phyloP scores from a whole-genome alignment of 2,329 filamentous ascomycete species.

The Paecilomyces fulvus region DNA sequence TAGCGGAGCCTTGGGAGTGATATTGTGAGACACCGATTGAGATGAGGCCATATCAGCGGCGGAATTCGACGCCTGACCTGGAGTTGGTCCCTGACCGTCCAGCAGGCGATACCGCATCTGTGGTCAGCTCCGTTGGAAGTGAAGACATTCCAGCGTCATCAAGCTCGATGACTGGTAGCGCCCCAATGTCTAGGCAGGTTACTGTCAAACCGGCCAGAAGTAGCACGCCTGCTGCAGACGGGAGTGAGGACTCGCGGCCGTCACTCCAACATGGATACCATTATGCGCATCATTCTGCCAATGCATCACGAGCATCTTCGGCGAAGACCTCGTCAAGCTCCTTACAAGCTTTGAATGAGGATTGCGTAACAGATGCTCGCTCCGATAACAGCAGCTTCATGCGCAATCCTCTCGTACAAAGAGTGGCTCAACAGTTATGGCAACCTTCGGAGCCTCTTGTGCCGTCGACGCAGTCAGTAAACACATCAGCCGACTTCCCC shows the following conservation, averaged over 20 bases:
- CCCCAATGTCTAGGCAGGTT: background rate
- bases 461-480: conserved; percentile 10
- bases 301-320: conserved; percentile 26
- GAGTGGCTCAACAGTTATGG: conserved; percentile 20
- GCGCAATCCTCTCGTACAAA: conserved; percentile 16
- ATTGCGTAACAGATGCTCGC: conserved; percentile 27
- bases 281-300: conserved; percentile 27
- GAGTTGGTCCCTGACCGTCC: background rate
- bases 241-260: conserved; percentile 3
- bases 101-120: background rate
- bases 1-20: conserved; percentile 2
- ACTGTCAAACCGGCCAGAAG: background rate
- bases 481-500: conserved; percentile 27
- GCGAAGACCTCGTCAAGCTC: conserved; percentile 36
- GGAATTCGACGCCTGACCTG: background rate
- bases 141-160: background rate
- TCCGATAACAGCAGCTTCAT: conserved; percentile 19
- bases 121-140: background rate
- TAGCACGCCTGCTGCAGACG: no score
- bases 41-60: background rate
- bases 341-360: conserved; percentile 32
- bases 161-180: background rate
- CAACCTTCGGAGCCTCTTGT: conserved; percentile 5
- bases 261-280: conserved; percentile 14
- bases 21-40: conserved; percentile 2